phyloP scores from a whole-genome alignment of 148 eudicot genomes.

The Tetragonia tetragonoides region DNA sequence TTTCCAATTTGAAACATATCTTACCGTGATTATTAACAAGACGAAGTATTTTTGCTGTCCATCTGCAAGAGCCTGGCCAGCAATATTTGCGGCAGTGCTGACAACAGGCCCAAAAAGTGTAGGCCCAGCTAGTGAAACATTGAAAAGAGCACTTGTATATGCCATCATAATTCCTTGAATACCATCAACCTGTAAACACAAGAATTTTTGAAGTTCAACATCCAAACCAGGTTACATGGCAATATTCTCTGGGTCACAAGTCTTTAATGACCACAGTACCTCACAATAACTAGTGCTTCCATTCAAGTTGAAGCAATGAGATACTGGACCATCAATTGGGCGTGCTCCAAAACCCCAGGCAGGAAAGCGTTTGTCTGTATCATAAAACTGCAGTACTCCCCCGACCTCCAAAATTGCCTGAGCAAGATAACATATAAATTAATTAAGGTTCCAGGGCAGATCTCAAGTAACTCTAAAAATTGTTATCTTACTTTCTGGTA shows the following conservation, averaged over 20 bases:
- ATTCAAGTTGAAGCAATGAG: conserved; percentile 96
- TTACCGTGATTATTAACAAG: conserved; percentile 88
- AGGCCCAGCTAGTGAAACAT: conserved; percentile 97
- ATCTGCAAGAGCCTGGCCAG: conserved; percentile 60
- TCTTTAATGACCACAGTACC: conserved; percentile 37
- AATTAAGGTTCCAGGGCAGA: not conserved
- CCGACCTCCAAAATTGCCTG: conserved; percentile 92
- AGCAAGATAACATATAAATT: conserved; percentile 23
- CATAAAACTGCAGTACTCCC: conserved; percentile 92
- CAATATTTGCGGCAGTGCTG: conserved; percentile 71
- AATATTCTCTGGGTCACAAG: not conserved
- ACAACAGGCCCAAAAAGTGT: conserved; percentile 90
- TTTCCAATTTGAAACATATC: conserved; percentile 12
- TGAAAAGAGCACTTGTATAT: conserved; percentile 72
- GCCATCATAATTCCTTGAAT: conserved; percentile 91
- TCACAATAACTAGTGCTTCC: conserved; percentile 93
- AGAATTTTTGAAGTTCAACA: conserved; percentile 10
- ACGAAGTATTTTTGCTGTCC: conserved; percentile 73
- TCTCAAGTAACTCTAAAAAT: conserved; percentile 4
- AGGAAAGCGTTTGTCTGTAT: conserved; percentile 86
- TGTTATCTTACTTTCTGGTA: conserved; percentile 77
- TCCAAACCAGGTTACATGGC: not conserved
- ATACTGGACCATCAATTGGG: conserved; percentile 97
- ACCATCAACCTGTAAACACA: conserved; percentile 77
- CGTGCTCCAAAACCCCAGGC: conserved; percentile 99